Evolutionary conservation across 2,329 filamentous ascomycete genomes (phyloP).

Genomic region (Beauveria rudraprayagi): DNA sequence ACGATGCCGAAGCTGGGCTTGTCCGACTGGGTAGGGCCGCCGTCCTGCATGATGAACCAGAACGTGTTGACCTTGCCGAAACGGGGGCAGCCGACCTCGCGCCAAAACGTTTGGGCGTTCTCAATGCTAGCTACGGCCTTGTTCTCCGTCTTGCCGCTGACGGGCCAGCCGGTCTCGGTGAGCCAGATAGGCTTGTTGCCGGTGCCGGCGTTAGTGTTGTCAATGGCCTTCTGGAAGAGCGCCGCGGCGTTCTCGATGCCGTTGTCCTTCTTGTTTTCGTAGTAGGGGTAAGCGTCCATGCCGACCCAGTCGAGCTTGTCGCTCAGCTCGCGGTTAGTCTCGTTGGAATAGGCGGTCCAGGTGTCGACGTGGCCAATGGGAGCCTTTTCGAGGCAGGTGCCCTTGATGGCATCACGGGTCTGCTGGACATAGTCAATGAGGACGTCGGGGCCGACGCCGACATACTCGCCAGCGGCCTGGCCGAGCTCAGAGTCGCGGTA

Average conservation of each 20-base stretch:
- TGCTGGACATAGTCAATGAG: slow-evolving; percentile 64
- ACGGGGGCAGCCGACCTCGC: slow-evolving; percentile 64
- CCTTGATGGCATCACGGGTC: slow-evolving; percentile 54
- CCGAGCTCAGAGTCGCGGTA: slow-evolving; percentile 72
- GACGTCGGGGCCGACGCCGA: slow-evolving; percentile 53
- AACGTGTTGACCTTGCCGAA: slow-evolving; percentile 59
- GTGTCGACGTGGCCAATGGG: slow-evolving; percentile 82
- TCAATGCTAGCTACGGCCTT: slow-evolving; percentile 52
- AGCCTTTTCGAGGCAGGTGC: slow-evolving; percentile 48
- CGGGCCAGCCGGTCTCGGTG: slow-evolving; percentile 83
- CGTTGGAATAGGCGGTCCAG: slow-evolving; percentile 73
- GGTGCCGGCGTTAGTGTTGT: slow-evolving; percentile 48
- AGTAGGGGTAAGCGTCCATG: slow-evolving; percentile 81
- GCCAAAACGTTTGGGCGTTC: slow-evolving; percentile 76
- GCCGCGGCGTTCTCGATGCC: slow-evolving; percentile 52
- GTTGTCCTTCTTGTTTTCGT: slow-evolving; percentile 62
- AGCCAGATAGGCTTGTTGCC: slow-evolving; percentile 71
- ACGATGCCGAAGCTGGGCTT: slow-evolving; percentile 66
- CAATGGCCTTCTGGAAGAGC: slow-evolving; percentile 62
- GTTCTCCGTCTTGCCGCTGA: slow-evolving; percentile 56
- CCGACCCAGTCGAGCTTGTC: slow-evolving; percentile 69
- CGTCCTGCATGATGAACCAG: slow-evolving; percentile 73
- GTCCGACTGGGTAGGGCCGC: slow-evolving; percentile 41
- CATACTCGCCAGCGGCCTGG: slow-evolving; percentile 50
- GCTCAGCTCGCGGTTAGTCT: slow-evolving; percentile 62